These are phyloP conservation scores for Trametes cinnabarina DNA, from an alignment of 768 basidiomycete species.

Conservation along the genomic window DNA sequence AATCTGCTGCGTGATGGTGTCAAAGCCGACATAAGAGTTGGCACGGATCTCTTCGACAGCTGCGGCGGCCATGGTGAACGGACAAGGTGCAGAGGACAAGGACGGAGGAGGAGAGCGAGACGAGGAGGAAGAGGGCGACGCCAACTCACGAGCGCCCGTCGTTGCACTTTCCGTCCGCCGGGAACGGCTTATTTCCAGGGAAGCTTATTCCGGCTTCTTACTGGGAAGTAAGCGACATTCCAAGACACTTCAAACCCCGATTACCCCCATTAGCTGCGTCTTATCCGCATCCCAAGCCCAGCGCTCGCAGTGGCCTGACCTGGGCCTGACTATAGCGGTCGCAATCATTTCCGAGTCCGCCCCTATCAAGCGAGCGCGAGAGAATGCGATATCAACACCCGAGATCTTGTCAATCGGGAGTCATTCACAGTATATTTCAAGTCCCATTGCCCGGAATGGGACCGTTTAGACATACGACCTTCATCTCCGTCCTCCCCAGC, in stretches of 20 bases:
- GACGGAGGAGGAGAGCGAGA: not conserved
- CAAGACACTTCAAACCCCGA: conserved; percentile 6
- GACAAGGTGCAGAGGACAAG: not conserved
- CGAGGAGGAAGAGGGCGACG: conserved; percentile 12
- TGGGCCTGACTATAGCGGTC: not conserved
- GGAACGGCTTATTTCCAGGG: conserved; percentile 14
- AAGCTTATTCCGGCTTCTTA: not conserved
- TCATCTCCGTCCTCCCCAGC: not conserved
- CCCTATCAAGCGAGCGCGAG: not conserved
- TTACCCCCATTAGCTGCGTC: not conserved
- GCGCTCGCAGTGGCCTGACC: not conserved
- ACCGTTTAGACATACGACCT: not conserved
- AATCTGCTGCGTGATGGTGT: conserved; percentile 95
- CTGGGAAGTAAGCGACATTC: conserved; percentile 5
- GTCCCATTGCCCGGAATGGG: not conserved
- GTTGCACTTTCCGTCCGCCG: conserved; percentile 1
- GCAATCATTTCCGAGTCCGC: not conserved
- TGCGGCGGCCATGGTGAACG: conserved; percentile 35
- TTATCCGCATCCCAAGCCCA: not conserved
- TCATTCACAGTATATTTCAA: not conserved
- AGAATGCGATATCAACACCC: not conserved
- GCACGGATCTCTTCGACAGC: conserved; percentile 80
- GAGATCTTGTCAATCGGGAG: not conserved
- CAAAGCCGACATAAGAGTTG: conserved; percentile 94
- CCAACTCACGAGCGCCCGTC: conserved; percentile 16